A percentile compares a stretch with the other conserved stretches of the same genome.
Evolutionary conservation across 495 filamentous ascomycete genomes (phyloP).

Genomic region (Penicillium cinerascens): DNA sequence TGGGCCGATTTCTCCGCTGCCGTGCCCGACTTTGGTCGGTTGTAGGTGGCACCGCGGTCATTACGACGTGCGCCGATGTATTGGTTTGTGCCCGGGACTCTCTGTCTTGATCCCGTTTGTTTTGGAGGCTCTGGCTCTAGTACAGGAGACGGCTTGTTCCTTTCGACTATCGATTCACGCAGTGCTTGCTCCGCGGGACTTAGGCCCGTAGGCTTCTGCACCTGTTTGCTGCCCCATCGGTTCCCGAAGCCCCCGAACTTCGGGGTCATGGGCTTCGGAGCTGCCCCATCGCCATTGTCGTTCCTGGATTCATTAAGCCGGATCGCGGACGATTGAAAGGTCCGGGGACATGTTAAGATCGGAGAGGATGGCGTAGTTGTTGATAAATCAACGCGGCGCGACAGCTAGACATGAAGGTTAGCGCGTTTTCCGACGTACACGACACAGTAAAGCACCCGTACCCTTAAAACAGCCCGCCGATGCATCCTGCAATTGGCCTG

Average conservation of each 20-base stretch:
- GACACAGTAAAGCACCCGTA: constrained; percentile 18
- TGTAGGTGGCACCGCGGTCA: neutral
- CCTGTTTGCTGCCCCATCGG: constrained; percentile 23
- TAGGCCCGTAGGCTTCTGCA: constrained; percentile 21
- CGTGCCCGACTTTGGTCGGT: neutral
- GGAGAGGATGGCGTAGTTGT: constrained; percentile 21
- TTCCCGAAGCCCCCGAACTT: constrained; percentile 17
- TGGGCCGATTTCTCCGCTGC: neutral
- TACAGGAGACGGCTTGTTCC: constrained; percentile 4
- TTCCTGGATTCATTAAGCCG: constrained; percentile 17
- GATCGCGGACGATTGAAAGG: constrained; percentile 29
- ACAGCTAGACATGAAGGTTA: constrained; percentile 14
- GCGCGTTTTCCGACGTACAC: neutral
- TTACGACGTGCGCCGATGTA: neutral
- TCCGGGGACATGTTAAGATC: constrained; percentile 20
- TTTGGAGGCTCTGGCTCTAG: constrained; percentile 4
- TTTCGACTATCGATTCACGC: constrained; percentile 29
- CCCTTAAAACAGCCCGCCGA: constrained; percentile 35
- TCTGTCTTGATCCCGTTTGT: neutral
- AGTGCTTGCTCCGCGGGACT: constrained; percentile 36
- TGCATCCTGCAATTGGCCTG: constrained; percentile 26
- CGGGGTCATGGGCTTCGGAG: constrained; percentile 6
- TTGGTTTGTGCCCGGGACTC: neutral
- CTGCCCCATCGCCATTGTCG: constrained; percentile 8
- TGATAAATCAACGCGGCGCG: constrained; percentile 30